phyloP scores from a whole-genome alignment of 202 grass and related monocot genomes.

The Elaeis oleifera region DNA sequence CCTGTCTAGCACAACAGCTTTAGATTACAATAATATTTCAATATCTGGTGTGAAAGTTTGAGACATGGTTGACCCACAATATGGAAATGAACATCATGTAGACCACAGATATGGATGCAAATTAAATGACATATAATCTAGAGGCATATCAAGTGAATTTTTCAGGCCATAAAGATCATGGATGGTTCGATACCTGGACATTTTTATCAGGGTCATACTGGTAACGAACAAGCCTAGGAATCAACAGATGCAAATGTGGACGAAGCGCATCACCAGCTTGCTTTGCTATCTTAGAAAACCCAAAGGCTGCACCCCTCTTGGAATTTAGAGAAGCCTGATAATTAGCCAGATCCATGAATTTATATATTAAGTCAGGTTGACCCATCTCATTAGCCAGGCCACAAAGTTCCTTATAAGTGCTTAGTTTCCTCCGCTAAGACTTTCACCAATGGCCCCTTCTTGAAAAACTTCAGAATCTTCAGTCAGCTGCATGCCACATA shows the following conservation, averaged over 20 bases:
- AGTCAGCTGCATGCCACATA: conserved; percentile 49
- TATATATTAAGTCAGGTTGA: conserved; percentile 96
- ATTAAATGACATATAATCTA: too few relatives aligned
- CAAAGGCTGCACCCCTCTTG: conserved; percentile 94
- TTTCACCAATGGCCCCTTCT: conserved; percentile 84
- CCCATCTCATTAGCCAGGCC: conserved; percentile 97
- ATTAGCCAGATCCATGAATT: conserved; percentile 98
- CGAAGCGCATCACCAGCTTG: conserved; percentile 93
- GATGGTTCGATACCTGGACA: conserved; percentile 63
- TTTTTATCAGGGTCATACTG: conserved; percentile 99
- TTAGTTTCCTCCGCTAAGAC: conserved; percentile 71
- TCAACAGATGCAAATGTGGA: conserved; percentile 70
- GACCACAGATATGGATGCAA: too few relatives aligned
- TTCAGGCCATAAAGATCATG: not conserved
- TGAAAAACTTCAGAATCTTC: conserved; percentile 98
- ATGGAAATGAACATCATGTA: too few relatives aligned
- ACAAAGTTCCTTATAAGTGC: conserved; percentile 93
- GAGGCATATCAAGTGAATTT: too few relatives aligned
- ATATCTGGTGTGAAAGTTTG: too few relatives aligned
- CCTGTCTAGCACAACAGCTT: too few relatives aligned
- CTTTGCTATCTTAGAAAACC: conserved; percentile 98
- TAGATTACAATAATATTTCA: too few relatives aligned
- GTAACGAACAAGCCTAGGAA: conserved; percentile 92
- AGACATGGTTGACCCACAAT: too few relatives aligned
- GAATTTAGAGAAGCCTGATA: conserved; percentile 95